Evolutionary conservation across 2,329 filamentous ascomycete species (phyloP), one percentile per base, ranked within the genome.

Genomic region (Nemania serpens): DNA sequence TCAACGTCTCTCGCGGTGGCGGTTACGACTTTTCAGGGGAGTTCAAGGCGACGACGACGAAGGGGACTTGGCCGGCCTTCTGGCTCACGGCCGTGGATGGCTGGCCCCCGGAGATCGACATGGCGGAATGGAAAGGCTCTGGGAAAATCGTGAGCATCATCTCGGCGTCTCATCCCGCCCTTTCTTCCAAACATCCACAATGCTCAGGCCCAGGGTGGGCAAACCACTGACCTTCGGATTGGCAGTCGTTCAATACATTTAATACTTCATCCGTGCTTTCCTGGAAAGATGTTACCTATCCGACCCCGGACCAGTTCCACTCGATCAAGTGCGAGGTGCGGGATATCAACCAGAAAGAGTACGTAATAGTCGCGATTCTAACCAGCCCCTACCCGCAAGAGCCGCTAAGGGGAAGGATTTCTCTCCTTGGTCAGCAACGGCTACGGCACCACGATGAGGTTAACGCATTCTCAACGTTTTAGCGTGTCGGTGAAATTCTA

Each of bases 61-160:
- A 75, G 60, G 78, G 81, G 6, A 84, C 82, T 0, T 86, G 84
- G 84, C 83, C 84, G 0, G 84, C 84, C 0, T 86, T 86, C 66
- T 86, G 83, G 84, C 71, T 86, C 13, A 85, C 82, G 1, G 82
- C 76, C 0, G 82, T 82, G 0, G 69, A 82, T 46, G 76, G 78
- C 0, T 86, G 84, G 84, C 84, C 83, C 15, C 84, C 84, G 0
- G 84, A 86, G 77, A 79, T 86, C 57, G 84, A 86, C 68, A 77
- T 86, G 72, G 83, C 83, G 1, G 84, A 86, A 71, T 86, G 84
- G 84, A 86, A 86, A 69, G 84, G 84, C n/a, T 77, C 71, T 36
- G 82, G 82, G 15, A 80, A 82, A 68, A 81, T 84, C 61, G 61
- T 64, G 36, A 64, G 61, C n/a, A 17, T 17, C 5, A 15, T 45